Evolutionary conservation across 257 asterid genomes (phyloP), one percentile per base, ranked within the genome.

Genomic region (Solanum chilense): DNA sequence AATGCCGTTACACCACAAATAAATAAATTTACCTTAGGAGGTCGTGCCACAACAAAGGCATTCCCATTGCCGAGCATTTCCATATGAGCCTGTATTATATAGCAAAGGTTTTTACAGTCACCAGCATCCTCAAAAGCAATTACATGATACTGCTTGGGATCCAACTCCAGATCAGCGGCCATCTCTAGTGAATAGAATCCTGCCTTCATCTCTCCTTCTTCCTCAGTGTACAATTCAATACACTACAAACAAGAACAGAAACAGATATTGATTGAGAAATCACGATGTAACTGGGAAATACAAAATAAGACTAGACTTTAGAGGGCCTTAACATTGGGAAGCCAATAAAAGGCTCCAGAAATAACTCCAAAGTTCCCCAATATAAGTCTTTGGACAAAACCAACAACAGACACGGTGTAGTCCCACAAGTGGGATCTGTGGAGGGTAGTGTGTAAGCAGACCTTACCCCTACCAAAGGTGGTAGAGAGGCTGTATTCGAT

Each of bases 111-210:
- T 92, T 95, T 97, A 92, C 97, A 91, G 86, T 97, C 98, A 64
- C 95, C 93, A 82, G 99, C 94, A 92, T 97, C 95, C 91, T 95
- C 98, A 78, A 97, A 97, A 85, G 96, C 98, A 92, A 97, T 92
- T 64, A 96, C 93, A 25, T 97, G 99, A 89, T 91, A 91, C 83
- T 90, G 99, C 92, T 96, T 95, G 20, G 99, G 99, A 31, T 95
- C 95, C 93, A 97, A 92, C 87, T 96, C 98, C 47, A 96, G 98
- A 93, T 97, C 98, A 88, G 97, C 91, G 56, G 98, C 99, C 99
- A 97, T 97, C 91, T 96, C 99, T 90, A 97, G 89, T 8, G 99
- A 94, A 91, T 97, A 97, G 77, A 97, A 94, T 64, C 99, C 99
- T 62, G 91, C 93, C 88, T 90, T 91, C 92, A 94, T 93, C 92